Evolutionary conservation across 176 grass and related monocot species (phyloP).

Genomic region (Pharus latifolius): DNA sequence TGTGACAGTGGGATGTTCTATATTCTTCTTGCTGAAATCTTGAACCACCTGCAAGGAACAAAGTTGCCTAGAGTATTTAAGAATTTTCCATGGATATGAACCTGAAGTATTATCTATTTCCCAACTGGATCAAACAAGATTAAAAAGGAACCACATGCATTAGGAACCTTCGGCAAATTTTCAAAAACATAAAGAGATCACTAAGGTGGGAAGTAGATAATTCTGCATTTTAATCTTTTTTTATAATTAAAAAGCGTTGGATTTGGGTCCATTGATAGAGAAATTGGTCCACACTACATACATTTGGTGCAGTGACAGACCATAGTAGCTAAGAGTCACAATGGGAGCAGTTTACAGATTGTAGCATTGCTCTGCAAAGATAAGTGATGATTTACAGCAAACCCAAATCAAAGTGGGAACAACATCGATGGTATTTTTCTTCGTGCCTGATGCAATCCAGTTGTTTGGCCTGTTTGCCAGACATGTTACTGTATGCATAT

Average conservation of each 20-base stretch:
- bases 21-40: constrained; percentile 50
- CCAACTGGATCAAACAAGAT: not conserved
- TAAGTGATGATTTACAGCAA: not conserved
- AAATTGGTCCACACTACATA: not conserved
- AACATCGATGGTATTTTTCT: not conserved
- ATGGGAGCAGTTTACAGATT: constrained; percentile 7
- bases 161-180: not conserved
- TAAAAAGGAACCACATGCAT: not conserved
- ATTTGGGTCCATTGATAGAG: not conserved
- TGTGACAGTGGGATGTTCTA: not conserved
- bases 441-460: not conserved
- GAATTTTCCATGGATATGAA: not conserved
- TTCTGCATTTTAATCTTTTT: not conserved
- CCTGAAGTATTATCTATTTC: not conserved
- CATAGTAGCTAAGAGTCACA: not conserved
- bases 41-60: constrained; percentile 51
- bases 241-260: not conserved
- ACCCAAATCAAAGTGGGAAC: not conserved
- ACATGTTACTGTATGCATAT: not conserved
- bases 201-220: not conserved
- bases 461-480: constrained; percentile 5
- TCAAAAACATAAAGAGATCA: not conserved
- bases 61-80: not conserved
- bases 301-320: not conserved
- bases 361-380: constrained; percentile 18